Percentiles rank a stretch among this genome's conserved stretches.
Conservation (phyloP, 495 filamentous ascomycete genomes). For the Trichoderma erinaceum region DNA sequence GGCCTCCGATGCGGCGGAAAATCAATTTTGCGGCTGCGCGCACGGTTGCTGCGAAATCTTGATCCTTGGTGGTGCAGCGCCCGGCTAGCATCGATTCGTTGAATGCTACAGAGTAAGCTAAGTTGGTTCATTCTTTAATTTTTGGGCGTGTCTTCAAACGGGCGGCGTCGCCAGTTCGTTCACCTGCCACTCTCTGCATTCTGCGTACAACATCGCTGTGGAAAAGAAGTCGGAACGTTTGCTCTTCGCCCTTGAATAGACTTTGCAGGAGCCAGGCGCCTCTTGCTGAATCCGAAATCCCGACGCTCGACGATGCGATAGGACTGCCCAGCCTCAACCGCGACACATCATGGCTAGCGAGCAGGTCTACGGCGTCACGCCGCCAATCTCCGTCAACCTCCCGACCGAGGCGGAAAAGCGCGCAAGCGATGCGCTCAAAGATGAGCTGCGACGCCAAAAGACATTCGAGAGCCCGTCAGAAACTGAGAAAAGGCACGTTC, state of each 20-base stretch:
- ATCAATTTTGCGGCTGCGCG: neutral
- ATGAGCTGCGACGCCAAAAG: conserved; percentile 78
- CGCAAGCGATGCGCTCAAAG: conserved; percentile 68
- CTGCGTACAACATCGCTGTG: too few species aligned
- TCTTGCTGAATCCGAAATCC: neutral
- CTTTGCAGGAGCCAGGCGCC: too few species aligned
- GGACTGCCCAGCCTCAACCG: neutral
- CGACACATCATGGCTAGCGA: conserved; percentile 21
- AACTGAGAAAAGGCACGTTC: conserved; percentile 65
- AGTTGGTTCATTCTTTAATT: too few species aligned
- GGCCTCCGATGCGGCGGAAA: neutral
- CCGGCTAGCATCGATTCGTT: neutral
- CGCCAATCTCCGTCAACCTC: conserved; percentile 67
- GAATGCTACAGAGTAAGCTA: too few species aligned
- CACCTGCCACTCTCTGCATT: too few species aligned
- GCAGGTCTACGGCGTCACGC: conserved; percentile 67
- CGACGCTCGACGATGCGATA: neutral
- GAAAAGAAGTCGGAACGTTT: too few species aligned
- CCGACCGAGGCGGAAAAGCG: conserved; percentile 70
- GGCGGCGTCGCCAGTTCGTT: too few species aligned
- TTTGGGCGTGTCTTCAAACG: too few species aligned
- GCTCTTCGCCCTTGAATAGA: too few species aligned
- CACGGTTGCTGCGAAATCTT: neutral
- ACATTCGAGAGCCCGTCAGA: conserved; percentile 80
- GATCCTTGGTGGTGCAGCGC: neutral